phyloP scores from a whole-genome alignment of 2,329 filamentous ascomycete species.

The Aureobasidium sp. region DNA sequence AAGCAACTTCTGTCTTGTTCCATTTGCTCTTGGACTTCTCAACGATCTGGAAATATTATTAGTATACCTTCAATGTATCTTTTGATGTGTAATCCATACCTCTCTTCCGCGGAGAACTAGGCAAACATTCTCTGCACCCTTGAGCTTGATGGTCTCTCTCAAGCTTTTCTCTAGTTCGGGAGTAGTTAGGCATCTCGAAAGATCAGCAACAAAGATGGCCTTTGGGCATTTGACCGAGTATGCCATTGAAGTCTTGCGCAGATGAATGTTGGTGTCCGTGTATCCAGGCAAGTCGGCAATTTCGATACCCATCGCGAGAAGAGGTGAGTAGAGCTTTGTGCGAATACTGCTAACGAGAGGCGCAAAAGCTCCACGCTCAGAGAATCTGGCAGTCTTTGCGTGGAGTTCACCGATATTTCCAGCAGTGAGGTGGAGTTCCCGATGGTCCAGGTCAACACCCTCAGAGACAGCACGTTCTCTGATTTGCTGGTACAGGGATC shows the following conservation, averaged over 20 bases:
- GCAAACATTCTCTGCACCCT: background rate
- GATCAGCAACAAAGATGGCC: background rate
- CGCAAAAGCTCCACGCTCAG: background rate
- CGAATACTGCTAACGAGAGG: background rate
- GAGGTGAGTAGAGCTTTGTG: background rate
- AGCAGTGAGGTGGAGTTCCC: background rate
- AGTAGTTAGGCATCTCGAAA: background rate
- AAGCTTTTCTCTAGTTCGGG: background rate
- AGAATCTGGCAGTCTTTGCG: background rate
- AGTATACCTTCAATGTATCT: background rate
- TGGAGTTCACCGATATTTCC: background rate
- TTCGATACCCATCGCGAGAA: slow-evolving; percentile 1
- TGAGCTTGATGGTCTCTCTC: background rate
- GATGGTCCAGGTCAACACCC: background rate
- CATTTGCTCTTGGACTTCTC: background rate
- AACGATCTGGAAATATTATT: background rate
- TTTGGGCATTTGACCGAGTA: background rate
- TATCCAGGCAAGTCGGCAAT: slow-evolving; percentile 11
- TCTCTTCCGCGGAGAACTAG: background rate
- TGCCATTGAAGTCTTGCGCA: background rate
- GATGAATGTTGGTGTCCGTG: background rate
- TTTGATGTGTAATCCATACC: background rate
- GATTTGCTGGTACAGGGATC: background rate
- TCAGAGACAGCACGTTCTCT: background rate
- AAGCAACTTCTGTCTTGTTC: background rate